Evolutionary conservation across 2,329 filamentous ascomycete species (phyloP).

Genomic region (Chaetomium strumarium): DNA sequence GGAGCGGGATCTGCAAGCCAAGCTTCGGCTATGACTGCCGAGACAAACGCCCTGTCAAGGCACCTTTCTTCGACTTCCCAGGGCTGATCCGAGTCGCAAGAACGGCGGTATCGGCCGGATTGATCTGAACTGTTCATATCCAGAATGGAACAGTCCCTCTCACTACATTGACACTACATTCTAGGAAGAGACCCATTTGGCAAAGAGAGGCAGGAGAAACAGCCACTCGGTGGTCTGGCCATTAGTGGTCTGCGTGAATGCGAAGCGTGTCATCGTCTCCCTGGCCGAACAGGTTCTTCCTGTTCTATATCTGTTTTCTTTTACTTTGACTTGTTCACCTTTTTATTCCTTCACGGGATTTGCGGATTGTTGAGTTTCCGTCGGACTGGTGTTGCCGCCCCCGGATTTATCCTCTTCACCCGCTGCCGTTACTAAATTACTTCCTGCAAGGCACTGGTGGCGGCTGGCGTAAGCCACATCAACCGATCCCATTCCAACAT

Average conservation of each 20-base stretch:
- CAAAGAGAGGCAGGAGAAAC: too few relatives aligned
- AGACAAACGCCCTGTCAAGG: background rate
- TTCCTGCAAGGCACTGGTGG: slow-evolving; percentile 8
- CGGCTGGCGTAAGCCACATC: slow-evolving; percentile 24
- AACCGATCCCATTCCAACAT: slow-evolving; percentile 16
- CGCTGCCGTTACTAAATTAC: slow-evolving; percentile 22
- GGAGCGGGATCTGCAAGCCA: slow-evolving; percentile 20
- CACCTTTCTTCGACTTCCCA: background rate
- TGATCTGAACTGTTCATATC: too few relatives aligned
- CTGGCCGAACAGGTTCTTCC: background rate
- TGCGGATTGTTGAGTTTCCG: slow-evolving; percentile 4
- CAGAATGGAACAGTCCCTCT: too few relatives aligned
- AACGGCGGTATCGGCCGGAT: too few relatives aligned
- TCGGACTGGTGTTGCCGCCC: background rate
- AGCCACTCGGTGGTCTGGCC: too few relatives aligned
- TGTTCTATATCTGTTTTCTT: too few relatives aligned
- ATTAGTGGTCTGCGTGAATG: too few relatives aligned
- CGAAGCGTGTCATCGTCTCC: too few relatives aligned
- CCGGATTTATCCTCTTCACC: slow-evolving; percentile 25
- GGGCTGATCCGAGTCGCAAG: background rate
- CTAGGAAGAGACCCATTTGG: too few relatives aligned
- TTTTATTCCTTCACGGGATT: background rate
- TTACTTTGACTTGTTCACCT: too few relatives aligned
- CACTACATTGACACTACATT: too few relatives aligned
- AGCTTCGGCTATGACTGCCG: slow-evolving; percentile 16